Evolutionary conservation across 306 rosid genomes (phyloP).

Genomic region (Malus fusca): DNA sequence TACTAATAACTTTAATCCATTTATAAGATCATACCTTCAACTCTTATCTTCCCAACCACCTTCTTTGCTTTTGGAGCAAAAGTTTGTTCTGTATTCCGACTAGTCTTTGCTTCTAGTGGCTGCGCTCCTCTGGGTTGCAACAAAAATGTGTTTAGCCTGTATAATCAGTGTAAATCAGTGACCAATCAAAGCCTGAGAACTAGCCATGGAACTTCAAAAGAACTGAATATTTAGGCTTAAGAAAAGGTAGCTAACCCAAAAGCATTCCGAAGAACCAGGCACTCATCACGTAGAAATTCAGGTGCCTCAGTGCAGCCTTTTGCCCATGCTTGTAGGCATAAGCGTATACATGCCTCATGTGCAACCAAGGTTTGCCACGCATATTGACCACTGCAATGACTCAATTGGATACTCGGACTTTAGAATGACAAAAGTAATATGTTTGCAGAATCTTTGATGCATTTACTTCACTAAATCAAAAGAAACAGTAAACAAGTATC

Average conservation of each 20-base stretch:
- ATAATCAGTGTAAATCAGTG: background rate
- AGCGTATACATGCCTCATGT: conserved; percentile 86
- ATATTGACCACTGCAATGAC: conserved; percentile 65
- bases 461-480: background rate
- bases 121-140: conserved; percentile 65
- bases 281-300: conserved; percentile 70
- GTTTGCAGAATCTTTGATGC: background rate
- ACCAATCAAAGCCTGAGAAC: conserved; percentile 5
- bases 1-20: background rate
- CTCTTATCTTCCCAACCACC: conserved; percentile 84
- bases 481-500: background rate
- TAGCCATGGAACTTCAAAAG: conserved; percentile 3
- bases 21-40: conserved; percentile 56
- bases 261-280: conserved; percentile 79
- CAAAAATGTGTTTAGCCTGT: conserved; percentile 72
- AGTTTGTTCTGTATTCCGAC: conserved; percentile 53
- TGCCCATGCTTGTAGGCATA: conserved; percentile 93
- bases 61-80: conserved; percentile 49
- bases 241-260: conserved; percentile 60
- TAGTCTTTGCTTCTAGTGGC: conserved; percentile 40
- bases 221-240: background rate
- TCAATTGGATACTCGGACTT: no score
- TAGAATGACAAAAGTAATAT: background rate
- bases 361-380: conserved; percentile 95
- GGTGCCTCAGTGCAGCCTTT: conserved; percentile 89